A percentile compares a stretch with the other conserved stretches of the same genome.
These are phyloP conservation scores for Durio zibethinus DNA, from an alignment of 345 rosid species.

Conservation along the genomic window DNA sequence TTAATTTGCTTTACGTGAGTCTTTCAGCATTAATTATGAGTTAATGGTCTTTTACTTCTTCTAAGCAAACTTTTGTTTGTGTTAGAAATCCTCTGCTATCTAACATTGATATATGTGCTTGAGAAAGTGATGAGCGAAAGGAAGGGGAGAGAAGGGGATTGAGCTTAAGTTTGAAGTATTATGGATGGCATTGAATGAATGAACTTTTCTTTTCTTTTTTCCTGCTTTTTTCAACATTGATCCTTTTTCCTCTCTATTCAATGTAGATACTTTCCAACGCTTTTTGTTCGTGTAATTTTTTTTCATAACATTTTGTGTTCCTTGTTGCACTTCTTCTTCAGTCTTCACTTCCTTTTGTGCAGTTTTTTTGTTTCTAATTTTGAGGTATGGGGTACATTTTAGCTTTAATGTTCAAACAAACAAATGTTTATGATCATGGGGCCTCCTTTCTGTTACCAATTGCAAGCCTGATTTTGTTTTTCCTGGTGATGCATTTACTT, in stretches of 20 bases:
- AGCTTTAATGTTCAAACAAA: conserved; percentile 22
- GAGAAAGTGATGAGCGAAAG: background rate
- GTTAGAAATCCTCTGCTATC: conserved; percentile 10
- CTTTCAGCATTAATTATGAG: background rate
- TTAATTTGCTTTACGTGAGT: background rate
- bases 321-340: background rate
- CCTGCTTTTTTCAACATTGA: background rate
- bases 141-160: background rate
- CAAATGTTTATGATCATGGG: conserved; percentile 26
- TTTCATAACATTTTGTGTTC: background rate
- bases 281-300: conserved; percentile 11
- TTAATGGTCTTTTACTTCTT: conserved; percentile 5
- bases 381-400: background rate
- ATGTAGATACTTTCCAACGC: conserved; percentile 21
- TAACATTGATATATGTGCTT: conserved; percentile 11
- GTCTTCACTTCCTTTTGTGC: background rate
- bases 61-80: conserved; percentile 13
- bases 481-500: conserved; percentile 31
- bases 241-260: conserved; percentile 20
- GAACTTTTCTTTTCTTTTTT: background rate
- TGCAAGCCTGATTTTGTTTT: conserved; percentile 10
- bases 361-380: background rate
- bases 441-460: conserved; percentile 23
- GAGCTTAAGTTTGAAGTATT: background rate
- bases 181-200: background rate